Base-by-base conservation (phyloP, 768 basidiomycete species). In the Pisolithus orientalis region DNA sequence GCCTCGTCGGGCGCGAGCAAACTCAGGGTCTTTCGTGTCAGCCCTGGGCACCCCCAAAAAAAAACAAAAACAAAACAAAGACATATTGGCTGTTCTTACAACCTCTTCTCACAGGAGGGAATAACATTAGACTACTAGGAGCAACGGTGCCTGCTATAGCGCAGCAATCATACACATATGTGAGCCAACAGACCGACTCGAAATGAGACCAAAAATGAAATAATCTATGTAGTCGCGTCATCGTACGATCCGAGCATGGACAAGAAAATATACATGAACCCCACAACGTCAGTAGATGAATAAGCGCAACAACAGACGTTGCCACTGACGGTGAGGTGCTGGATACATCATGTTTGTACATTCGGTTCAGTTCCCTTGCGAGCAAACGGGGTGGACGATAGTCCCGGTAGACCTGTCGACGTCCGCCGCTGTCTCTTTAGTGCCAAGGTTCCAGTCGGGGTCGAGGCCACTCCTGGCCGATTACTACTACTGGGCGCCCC, bases 401-500 rank as follows among this genome's bases (percentile, higher is more conserved):
- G 9, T 55, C 69, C 66, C 56, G 76, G 77, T 44, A 76, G 61
- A 54, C 78, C 76, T 29, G 79, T 76, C 49, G 87, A 90, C 59
- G 83, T 85, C 76, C 89, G 82, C 74, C 89, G 76, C 62, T 90
- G 89, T 57, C 89, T 76, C 72, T 91, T 91, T 79, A 90, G 77
- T 38, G 85, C 72, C 10, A 67, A 49, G 21, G 65, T 53, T 29
- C 59, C 58, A 27, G 62, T 52, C 40, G 58, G 63, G 7, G 57
- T 50, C 5, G 45, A n/a, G 25, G 63, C 67, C 31, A 58, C 57
- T 6, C 47, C 45, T 16, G 47, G 57, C 56, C 62, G 62, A 59
- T 59, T 60, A 49, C 63, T 64, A 40, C 44, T 34, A 47, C 63
- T 60, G 24, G 75, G 67, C n/a, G 68, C 65, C 24, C 69, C 58